Evolutionary conservation across 345 rosid genomes (phyloP).

Genomic region (Leavenworthia alabamica): DNA sequence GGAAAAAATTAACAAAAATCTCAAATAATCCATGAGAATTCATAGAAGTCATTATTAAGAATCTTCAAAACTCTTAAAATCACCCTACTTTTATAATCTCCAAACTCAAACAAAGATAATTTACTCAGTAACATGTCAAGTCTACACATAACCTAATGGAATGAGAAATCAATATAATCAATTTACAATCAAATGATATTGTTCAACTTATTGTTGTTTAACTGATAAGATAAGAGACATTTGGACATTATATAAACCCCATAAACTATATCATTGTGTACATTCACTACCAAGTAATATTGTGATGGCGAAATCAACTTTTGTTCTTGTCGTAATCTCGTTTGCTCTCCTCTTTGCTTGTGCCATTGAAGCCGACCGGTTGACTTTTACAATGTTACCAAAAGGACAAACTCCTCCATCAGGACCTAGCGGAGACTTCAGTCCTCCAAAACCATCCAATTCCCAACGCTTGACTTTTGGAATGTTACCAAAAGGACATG

Average conservation of each 20-base stretch:
- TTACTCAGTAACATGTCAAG: too few relatives aligned
- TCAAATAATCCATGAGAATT: too few relatives aligned
- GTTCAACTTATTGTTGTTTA: neutral
- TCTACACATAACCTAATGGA: too few relatives aligned
- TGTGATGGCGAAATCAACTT: constrained; percentile 5
- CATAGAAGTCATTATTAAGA: too few relatives aligned
- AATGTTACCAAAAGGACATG: constrained; percentile 3
- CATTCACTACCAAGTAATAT: neutral
- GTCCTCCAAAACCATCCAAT: neutral
- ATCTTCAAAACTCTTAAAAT: too few relatives aligned
- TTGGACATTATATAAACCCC: neutral
- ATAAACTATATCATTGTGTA: neutral
- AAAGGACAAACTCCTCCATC: constrained; percentile 4
- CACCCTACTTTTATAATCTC: too few relatives aligned
- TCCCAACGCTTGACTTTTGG: neutral
- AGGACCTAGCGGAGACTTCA: constrained; percentile 10
- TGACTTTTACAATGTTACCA: constrained; percentile 9
- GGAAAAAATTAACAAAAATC: too few relatives aligned
- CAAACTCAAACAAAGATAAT: too few relatives aligned
- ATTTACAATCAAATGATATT: too few relatives aligned
- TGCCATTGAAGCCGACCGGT: neutral
- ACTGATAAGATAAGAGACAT: neutral
- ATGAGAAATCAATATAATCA: too few relatives aligned
- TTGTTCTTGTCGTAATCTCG: neutral
- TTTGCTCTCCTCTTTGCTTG: constrained; percentile 10